Conservation (phyloP, 2,329 filamentous ascomycete genomes). For the Hypoxylon sp. region DNA sequence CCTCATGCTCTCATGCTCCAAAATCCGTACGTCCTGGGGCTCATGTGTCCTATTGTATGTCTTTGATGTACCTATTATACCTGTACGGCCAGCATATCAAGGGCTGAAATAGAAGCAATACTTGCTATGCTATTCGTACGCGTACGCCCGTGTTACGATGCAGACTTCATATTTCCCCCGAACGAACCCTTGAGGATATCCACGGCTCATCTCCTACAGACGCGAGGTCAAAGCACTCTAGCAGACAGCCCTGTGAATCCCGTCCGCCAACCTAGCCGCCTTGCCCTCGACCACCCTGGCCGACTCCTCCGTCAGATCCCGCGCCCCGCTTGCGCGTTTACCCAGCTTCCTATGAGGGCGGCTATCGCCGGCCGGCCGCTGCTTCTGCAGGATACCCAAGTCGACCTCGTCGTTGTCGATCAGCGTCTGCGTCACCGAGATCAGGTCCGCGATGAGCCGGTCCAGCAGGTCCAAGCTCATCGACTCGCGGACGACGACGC, state of each 20-base stretch:
- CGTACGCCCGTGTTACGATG: background rate
- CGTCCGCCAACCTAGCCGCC: conserved; percentile 44
- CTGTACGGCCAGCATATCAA: background rate
- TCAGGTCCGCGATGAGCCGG: conserved; percentile 70
- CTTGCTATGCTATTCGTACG: too few species aligned
- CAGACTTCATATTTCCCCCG: background rate
- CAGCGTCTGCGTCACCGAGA: conserved; percentile 69
- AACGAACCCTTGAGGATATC: background rate
- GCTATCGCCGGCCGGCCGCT: conserved; percentile 33
- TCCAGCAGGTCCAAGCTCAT: conserved; percentile 77
- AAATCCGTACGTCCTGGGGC: background rate
- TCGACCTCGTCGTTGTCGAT: conserved; percentile 66
- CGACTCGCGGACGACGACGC: conserved; percentile 74
- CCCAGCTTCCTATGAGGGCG: conserved; percentile 11
- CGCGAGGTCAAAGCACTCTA: conserved; percentile 21
- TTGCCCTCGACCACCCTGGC: conserved; percentile 28
- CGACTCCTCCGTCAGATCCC: conserved; percentile 13
- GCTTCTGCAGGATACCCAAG: conserved; percentile 59
- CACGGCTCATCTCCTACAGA: background rate
- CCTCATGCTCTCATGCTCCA: background rate
- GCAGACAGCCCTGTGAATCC: conserved; percentile 51
- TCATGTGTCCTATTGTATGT: background rate
- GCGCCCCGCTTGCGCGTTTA: conserved; percentile 1
- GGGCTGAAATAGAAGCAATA: background rate
- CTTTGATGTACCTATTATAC: background rate